phyloP scores from a whole-genome alignment of 768 basidiomycete genomes.

The Suillus occidentalis region DNA sequence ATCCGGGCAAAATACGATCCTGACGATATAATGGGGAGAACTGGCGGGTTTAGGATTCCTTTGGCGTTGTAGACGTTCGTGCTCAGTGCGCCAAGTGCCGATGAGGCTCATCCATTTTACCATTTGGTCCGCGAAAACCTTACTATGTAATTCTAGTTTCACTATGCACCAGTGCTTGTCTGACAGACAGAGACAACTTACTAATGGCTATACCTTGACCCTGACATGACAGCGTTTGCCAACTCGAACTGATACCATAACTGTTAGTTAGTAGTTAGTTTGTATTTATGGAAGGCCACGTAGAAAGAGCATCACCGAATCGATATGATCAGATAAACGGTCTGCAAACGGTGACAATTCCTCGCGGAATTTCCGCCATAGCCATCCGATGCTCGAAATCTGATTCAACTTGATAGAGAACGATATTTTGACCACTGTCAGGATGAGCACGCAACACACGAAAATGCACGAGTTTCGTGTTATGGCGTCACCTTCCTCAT shows the following conservation, averaged over 20 bases:
- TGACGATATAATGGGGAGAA: constrained; percentile 11
- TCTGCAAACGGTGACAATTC: too few relatives aligned
- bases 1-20: constrained; percentile 15
- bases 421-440: too few relatives aligned
- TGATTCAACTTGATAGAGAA: too few relatives aligned
- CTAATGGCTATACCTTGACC: not conserved
- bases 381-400: too few relatives aligned
- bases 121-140: not conserved
- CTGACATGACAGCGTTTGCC: not conserved
- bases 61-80: not conserved
- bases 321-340: too few relatives aligned
- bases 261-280: too few relatives aligned
- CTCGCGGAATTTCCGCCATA: too few relatives aligned
- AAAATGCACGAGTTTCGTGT: too few relatives aligned
- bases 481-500: too few relatives aligned
- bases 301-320: too few relatives aligned
- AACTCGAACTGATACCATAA: not conserved
- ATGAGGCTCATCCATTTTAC: not conserved
- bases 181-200: not conserved
- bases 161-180: not conserved
- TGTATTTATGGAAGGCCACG: too few relatives aligned
- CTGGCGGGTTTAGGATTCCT: constrained; percentile 21
- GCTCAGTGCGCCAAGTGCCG: not conserved
- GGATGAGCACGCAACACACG: too few relatives aligned
- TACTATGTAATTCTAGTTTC: not conserved